Conservation (phyloP, 2,329 filamentous ascomycete genomes). For the Periconia sp. region DNA sequence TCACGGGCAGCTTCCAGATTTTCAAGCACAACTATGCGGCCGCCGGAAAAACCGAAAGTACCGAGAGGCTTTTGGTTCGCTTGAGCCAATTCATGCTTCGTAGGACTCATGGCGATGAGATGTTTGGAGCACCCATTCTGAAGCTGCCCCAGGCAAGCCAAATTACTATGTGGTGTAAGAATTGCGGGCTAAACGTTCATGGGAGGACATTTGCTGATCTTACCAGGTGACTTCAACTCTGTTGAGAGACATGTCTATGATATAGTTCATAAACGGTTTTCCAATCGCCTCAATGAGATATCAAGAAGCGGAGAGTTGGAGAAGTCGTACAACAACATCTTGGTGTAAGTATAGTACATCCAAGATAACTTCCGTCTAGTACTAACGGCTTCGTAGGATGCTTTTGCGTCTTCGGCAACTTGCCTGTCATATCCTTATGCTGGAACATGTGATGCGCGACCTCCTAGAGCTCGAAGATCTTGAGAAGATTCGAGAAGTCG, state of each 20-base stretch:
- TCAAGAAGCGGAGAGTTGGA: constrained; percentile 28
- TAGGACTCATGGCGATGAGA: constrained; percentile 58
- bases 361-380: background rate
- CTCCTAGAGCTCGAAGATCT: constrained; percentile 55
- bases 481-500: constrained; percentile 47
- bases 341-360: constrained; percentile 35
- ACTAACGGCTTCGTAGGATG: constrained; percentile 39
- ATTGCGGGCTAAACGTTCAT: no score
- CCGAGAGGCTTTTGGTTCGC: constrained; percentile 44
- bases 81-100: constrained; percentile 59
- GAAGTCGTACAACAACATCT: constrained; percentile 47
- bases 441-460: constrained; percentile 53
- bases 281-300: constrained; percentile 49
- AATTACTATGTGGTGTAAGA: no score
- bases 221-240: constrained; percentile 56
- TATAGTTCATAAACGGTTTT: constrained; percentile 55
- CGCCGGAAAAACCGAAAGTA: constrained; percentile 32
- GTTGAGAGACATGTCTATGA: constrained; percentile 62
- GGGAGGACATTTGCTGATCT: no score
- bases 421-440: constrained; percentile 55
- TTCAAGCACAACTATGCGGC: constrained; percentile 54
- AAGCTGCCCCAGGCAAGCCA: constrained; percentile 59
- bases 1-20: constrained; percentile 48
- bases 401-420: constrained; percentile 60
- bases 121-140: constrained; percentile 62